phyloP scores from a whole-genome alignment of 371 early-diverging fungal species.

The Syncephalis plumigaleata region DNA sequence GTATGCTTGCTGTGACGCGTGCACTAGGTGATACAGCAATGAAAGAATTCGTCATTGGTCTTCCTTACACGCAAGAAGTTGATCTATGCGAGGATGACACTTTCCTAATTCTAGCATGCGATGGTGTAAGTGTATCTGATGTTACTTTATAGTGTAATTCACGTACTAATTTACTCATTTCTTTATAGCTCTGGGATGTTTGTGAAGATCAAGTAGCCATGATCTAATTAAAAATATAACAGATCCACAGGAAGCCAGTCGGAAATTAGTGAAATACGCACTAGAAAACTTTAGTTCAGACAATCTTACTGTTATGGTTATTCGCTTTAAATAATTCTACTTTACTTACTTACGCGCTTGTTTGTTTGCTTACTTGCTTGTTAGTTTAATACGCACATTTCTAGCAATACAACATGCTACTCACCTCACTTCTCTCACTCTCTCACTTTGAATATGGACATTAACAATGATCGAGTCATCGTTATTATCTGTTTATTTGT shows the following conservation, averaged over 20 bases:
- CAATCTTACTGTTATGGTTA: conserved; percentile 80
- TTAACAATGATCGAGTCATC: too few species aligned
- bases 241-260: conserved; percentile 69
- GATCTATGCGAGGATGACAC: conserved; percentile 49
- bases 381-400: too few species aligned
- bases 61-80: conserved; percentile 86
- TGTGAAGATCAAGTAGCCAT: conserved; percentile 89
- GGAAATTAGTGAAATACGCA: conserved; percentile 69
- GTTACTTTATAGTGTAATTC: too few species aligned
- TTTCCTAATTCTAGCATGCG: conserved; percentile 88
- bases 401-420: too few species aligned
- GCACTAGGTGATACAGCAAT: conserved; percentile 89
- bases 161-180: too few species aligned
- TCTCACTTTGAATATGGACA: too few species aligned
- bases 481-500: too few species aligned
- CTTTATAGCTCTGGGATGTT: conserved; percentile 98
- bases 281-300: conserved; percentile 84
- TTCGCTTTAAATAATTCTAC: conserved; percentile 19
- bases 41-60: conserved; percentile 91
- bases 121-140: conserved; percentile 55
- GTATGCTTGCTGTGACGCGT: conserved; percentile 91
- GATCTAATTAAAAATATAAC: conserved; percentile 56
- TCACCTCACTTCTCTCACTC: too few species aligned
- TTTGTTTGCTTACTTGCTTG: too few species aligned
- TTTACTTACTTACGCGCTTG: neutral